phyloP scores from a whole-genome alignment of 1,139 yeast species.

The Meyerozyma elateridarum region DNA sequence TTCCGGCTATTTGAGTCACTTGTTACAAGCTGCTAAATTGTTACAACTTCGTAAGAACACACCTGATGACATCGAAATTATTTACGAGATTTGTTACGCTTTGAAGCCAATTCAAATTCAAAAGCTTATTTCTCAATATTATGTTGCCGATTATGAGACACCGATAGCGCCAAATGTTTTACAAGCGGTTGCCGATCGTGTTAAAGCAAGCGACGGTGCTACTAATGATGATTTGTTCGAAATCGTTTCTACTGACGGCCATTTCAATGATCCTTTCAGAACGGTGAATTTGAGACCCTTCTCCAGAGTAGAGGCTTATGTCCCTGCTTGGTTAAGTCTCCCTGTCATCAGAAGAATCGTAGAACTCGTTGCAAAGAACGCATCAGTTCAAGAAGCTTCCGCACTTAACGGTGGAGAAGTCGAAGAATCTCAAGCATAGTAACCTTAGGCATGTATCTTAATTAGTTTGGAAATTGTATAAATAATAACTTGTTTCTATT shows the following conservation, averaged over 20 bases:
- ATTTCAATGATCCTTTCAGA: conserved; percentile 85
- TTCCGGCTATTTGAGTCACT: conserved; percentile 78
- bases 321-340: conserved; percentile 90
- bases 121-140: conserved; percentile 83
- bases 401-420: conserved; percentile 11
- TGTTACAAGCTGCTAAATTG: conserved; percentile 90
- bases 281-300: conserved; percentile 80
- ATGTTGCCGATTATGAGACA: conserved; percentile 91
- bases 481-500: conserved; percentile 3
- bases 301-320: conserved; percentile 89
- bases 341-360: conserved; percentile 87
- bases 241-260: conserved; percentile 70
- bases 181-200: conserved; percentile 80
- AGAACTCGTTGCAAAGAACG: conserved; percentile 84
- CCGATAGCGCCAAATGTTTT: conserved; percentile 85
- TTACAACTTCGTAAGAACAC: conserved; percentile 89
- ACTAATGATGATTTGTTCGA: conserved; percentile 66
- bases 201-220: conserved; percentile 56
- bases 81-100: conserved; percentile 93
- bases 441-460: not conserved
- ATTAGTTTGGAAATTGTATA: not conserved
- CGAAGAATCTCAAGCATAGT: conserved; percentile 8
- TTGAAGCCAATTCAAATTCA: conserved; percentile 93
- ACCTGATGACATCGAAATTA: conserved; percentile 84
- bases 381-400: conserved; percentile 41